Evolutionary conservation across 495 filamentous ascomycete genomes (phyloP).

Genomic region (Elasticomyces elasticus): DNA sequence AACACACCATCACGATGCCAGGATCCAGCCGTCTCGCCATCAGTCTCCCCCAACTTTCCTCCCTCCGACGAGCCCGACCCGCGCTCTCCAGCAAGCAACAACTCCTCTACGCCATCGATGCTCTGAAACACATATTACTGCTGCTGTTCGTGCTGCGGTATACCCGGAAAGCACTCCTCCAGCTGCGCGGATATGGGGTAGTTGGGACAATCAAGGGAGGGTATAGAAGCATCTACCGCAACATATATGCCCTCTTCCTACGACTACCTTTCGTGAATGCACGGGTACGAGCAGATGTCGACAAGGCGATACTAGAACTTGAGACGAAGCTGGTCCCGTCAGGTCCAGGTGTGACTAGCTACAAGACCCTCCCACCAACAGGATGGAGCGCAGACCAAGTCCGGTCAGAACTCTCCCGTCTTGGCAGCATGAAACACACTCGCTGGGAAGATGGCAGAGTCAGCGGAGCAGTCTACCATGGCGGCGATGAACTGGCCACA

Average conservation of each 20-base stretch:
- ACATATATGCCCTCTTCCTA: constrained; percentile 76
- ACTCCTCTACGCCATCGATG: constrained; percentile 29
- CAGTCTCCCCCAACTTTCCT: constrained; percentile 4
- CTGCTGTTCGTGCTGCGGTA: constrained; percentile 81
- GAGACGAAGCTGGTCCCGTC: constrained; percentile 69
- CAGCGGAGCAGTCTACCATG: constrained; percentile 93
- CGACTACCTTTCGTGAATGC: constrained; percentile 71
- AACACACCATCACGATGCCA: neutral
- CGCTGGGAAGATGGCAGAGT: constrained; percentile 94
- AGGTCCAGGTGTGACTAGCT: constrained; percentile 61
- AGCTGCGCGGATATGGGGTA: constrained; percentile 79
- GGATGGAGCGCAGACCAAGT: constrained; percentile 75
- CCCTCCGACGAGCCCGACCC: neutral
- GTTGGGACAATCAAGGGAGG: constrained; percentile 65
- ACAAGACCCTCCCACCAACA: constrained; percentile 70
- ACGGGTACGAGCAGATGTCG: constrained; percentile 72
- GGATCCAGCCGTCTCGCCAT: constrained; percentile 3
- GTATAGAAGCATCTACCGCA: constrained; percentile 58
- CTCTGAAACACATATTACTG: constrained; percentile 81
- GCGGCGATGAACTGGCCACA: constrained; percentile 70
- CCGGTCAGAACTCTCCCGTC: constrained; percentile 64
- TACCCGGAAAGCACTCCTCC: constrained; percentile 67
- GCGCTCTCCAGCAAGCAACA: constrained; percentile 9
- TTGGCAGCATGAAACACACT: constrained; percentile 82
- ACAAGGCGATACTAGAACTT: constrained; percentile 61